These are phyloP conservation scores for Penstemon barbatus DNA, from an alignment of 257 asterid genomes.

Conservation along the genomic window DNA sequence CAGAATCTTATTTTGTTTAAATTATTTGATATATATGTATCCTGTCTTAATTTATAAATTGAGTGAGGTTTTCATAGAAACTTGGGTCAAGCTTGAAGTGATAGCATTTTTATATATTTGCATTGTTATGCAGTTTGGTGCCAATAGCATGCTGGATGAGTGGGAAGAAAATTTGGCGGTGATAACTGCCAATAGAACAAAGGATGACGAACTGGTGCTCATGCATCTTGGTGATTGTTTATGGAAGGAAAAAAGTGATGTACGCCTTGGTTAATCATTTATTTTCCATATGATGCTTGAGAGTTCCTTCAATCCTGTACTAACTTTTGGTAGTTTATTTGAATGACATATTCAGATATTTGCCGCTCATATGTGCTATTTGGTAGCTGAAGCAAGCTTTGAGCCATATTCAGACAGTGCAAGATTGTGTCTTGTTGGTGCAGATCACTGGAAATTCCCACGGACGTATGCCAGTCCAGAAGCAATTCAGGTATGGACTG, in stretches of 20 bases:
- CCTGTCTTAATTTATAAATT: too few species aligned
- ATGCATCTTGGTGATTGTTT: constrained; percentile 95
- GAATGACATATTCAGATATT: constrained; percentile 50
- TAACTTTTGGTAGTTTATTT: constrained; percentile 19
- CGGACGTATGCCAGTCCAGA: constrained; percentile 94
- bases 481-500: constrained; percentile 82
- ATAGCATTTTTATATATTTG: constrained; percentile 19
- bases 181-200: constrained; percentile 91
- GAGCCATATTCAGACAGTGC: constrained; percentile 87
- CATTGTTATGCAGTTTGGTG: constrained; percentile 51
- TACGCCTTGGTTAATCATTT: constrained; percentile 40
- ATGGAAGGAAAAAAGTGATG: constrained; percentile 95
- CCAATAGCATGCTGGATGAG: constrained; percentile 80
- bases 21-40: too few species aligned
- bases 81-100: neutral
- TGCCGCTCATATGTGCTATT: constrained; percentile 95
- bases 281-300: constrained; percentile 15
- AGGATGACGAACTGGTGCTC: constrained; percentile 94
- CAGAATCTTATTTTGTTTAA: neutral
- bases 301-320: constrained; percentile 15
- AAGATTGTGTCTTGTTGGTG: constrained; percentile 93
- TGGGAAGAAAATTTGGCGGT: constrained; percentile 98
- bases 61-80: constrained; percentile 10
- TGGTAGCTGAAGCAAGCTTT: constrained; percentile 90
- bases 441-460: constrained; percentile 91